Percentiles rank a stretch among this genome's conserved stretches.
These are phyloP conservation scores for Parathielavia hyrcaniae DNA, from an alignment of 495 filamentous ascomycete genomes.

Conservation along the genomic window DNA sequence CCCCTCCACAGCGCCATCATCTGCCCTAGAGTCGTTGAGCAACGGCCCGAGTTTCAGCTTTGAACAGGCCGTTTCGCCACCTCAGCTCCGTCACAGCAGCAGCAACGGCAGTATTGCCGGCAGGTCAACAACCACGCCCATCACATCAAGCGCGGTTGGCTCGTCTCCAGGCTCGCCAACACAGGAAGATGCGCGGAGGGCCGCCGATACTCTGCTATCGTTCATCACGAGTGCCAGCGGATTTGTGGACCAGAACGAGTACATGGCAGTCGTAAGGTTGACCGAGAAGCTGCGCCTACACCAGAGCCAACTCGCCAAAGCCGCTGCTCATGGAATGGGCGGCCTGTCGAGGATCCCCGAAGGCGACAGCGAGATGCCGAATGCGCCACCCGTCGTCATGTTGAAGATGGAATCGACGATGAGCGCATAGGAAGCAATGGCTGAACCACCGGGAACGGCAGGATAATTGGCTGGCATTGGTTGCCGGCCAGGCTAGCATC, in stretches of 20 bases:
- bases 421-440: slow-evolving; percentile 10
- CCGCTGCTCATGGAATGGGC: slow-evolving; percentile 50
- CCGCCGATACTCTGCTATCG: slow-evolving; percentile 76
- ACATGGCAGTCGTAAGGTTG: slow-evolving; percentile 71
- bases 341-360: slow-evolving; percentile 63
- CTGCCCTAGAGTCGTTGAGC: slow-evolving; percentile 65
- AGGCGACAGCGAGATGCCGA: slow-evolving; percentile 49
- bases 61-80: slow-evolving; percentile 48
- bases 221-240: slow-evolving; percentile 72
- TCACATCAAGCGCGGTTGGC: slow-evolving; percentile 37
- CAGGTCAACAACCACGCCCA: slow-evolving; percentile 39
- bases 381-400: slow-evolving; percentile 16
- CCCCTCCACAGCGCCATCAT: slow-evolving; percentile 50
- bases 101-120: slow-evolving; percentile 48
- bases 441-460: too few species aligned
- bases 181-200: slow-evolving; percentile 81
- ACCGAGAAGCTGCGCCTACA: slow-evolving; percentile 81
- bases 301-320: slow-evolving; percentile 48
- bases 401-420: slow-evolving; percentile 24
- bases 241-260: slow-evolving; percentile 75
- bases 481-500: not conserved
- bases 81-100: slow-evolving; percentile 49
- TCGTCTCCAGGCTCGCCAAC: slow-evolving; percentile 62
- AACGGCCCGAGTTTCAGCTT: slow-evolving; percentile 52
- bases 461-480: not conserved